Evolutionary conservation across 805 yeast genomes (phyloP).

Genomic region (Barnettozyma californica): DNA sequence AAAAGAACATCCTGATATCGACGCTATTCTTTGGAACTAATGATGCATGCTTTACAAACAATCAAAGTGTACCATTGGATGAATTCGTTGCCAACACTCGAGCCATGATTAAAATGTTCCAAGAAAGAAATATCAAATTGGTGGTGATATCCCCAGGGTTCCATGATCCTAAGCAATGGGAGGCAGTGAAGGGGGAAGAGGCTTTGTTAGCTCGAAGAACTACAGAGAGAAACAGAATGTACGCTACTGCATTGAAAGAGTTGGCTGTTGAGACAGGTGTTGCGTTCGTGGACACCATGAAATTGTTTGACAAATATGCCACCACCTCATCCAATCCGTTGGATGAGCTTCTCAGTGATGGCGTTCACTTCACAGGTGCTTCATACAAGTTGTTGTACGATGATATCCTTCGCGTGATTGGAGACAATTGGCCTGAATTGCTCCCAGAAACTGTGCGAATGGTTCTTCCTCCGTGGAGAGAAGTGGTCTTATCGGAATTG

Average conservation of each 20-base stretch:
- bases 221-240: constrained; percentile 38
- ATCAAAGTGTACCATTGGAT: constrained; percentile 46
- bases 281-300: constrained; percentile 55
- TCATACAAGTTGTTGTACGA: constrained; percentile 48
- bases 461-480: constrained; percentile 39
- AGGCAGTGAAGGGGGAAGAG: constrained; percentile 28
- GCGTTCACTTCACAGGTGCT: constrained; percentile 53
- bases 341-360: constrained; percentile 42
- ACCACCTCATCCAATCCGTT: constrained; percentile 29
- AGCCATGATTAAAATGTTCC: constrained; percentile 36
- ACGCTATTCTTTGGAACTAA: constrained; percentile 79
- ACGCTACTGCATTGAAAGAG: constrained; percentile 43
- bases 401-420: constrained; percentile 37
- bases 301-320: constrained; percentile 32
- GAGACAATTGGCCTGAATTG: constrained; percentile 41
- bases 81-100: constrained; percentile 45
- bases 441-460: constrained; percentile 35
- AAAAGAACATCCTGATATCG: constrained; percentile 39
- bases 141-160: constrained; percentile 61
- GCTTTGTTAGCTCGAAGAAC: constrained; percentile 39
- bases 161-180: constrained; percentile 43
- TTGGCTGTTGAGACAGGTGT: constrained; percentile 42
- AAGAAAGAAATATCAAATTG: constrained; percentile 39
- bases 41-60: constrained; percentile 49
- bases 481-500: constrained; percentile 18